Percentiles rank a stretch among this genome's conserved stretches.
Evolutionary conservation across 169 alveolate genomes (phyloP).

Genomic region (Plasmodium vivax): DNA sequence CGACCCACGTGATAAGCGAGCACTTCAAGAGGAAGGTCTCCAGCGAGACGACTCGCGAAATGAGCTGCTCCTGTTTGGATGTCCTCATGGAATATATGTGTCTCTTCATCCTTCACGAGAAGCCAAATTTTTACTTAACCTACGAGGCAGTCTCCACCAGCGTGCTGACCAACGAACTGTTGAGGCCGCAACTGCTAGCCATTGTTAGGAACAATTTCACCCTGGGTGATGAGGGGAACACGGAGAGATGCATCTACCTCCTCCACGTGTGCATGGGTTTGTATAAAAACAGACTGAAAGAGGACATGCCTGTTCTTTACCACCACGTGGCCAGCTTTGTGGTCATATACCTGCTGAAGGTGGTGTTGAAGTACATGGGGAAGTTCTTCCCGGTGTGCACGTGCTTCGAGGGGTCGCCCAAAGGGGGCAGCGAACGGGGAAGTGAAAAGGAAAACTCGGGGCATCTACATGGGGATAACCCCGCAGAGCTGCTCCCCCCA

Average conservation of each 20-base stretch:
- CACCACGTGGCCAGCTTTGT: slow-evolving; percentile 21
- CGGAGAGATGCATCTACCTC: slow-evolving; percentile 50
- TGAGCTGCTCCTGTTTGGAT: slow-evolving; percentile 47
- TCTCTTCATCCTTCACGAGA: slow-evolving; percentile 42
- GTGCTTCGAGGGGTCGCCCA: background rate
- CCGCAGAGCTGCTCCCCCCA: background rate
- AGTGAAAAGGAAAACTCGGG: background rate
- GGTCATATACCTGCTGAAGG: slow-evolving; percentile 23
- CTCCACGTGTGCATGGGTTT: slow-evolving; percentile 36
- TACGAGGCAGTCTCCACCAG: slow-evolving; percentile 3
- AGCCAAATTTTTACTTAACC: slow-evolving; percentile 31
- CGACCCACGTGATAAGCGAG: background rate
- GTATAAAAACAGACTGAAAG: slow-evolving; percentile 36
- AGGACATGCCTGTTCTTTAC: slow-evolving; percentile 8
- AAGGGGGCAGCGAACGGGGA: background rate
- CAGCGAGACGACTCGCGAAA: background rate
- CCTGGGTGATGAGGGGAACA: slow-evolving; percentile 34
- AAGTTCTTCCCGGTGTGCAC: slow-evolving; percentile 17
- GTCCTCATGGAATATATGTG: slow-evolving; percentile 57
- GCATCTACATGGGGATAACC: background rate
- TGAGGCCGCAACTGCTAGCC: slow-evolving; percentile 9
- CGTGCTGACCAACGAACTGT: slow-evolving; percentile 19
- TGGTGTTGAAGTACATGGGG: slow-evolving; percentile 28
- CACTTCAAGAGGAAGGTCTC: slow-evolving; percentile 21
- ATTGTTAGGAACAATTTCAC: slow-evolving; percentile 15